Base-by-base conservation (phyloP, 208 protist genomes). In the Trypanosoma lewisi region DNA sequence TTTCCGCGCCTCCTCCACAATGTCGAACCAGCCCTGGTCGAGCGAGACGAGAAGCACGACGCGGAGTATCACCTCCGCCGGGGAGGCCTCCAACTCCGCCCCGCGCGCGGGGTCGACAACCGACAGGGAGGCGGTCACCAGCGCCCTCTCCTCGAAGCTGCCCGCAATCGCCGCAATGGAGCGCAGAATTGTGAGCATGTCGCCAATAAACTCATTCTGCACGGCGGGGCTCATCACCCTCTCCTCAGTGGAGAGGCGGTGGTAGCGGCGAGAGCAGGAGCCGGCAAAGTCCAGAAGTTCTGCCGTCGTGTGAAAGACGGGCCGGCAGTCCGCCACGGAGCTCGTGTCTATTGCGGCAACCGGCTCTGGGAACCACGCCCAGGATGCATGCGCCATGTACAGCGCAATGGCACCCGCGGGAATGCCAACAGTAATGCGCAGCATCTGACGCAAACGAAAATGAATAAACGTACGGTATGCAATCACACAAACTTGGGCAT, bases 1-100 rank as follows among this genome's bases (percentile, higher is more conserved):
- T 17, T 63, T 54, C 19, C 75, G 71, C 1, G 73, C 63, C 65
- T 70, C 69, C 63, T 87, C 76, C 12, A 80, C 73, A 56, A 87
- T 67, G 58, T 83, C 82, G 28, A 77, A 78, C 82, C 82, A 87
- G 11, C 74, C 73, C 52, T 83, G 68, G 59, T 82, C 82, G 9
- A 84, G 68, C 7, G 76, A 57, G n/a, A 87, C 65, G 41, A 75
- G 47, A 25, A 83, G 67, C 21, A 87, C 66, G 37, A 77, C 69
- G 31, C 82, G 82, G 14, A 87, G 60, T 1, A 76, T 55, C 55
- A 75, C 77, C 66, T 87, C 82, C 11, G 77, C 81, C 7, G 81
- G 82, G 31, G 73, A 82, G 12, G 57, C 62, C 36, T 30, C 63
- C 4, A 49, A 33, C 19, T 63, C 55, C 50, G n/a, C 36, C 52